These are phyloP conservation scores for Bipolaris cookei DNA, from an alignment of 2,329 filamentous ascomycete genomes.

Conservation along the genomic window DNA sequence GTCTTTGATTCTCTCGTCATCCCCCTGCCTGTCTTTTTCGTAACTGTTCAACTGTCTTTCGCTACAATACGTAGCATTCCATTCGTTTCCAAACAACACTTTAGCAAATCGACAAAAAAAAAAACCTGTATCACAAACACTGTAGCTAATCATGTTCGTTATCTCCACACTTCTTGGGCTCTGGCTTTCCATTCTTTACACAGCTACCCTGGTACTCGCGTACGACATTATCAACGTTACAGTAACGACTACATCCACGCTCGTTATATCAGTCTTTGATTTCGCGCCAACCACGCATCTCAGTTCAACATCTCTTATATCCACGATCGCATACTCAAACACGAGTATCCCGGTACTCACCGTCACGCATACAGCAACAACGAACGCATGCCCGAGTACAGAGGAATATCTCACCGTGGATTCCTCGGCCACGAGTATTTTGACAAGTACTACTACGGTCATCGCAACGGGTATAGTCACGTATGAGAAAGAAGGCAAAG, in stretches of 20 bases:
- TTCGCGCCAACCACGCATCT: not conserved
- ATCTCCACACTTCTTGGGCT: not conserved
- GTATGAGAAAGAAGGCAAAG: no score
- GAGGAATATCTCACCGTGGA: not conserved
- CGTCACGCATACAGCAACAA: not conserved
- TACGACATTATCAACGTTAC: not conserved
- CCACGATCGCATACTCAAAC: no score
- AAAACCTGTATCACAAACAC: not conserved
- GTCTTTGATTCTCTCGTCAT: not conserved
- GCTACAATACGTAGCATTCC: not conserved
- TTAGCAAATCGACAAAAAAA: not conserved
- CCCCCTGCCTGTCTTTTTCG: not conserved
- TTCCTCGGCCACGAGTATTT: not conserved
- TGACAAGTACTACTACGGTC: not conserved
- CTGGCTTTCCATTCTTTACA: not conserved
- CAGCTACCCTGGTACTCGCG: not conserved
- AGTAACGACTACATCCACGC: not conserved
- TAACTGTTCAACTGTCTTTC: not conserved
- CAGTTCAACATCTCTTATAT: not conserved
- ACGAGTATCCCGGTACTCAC: not conserved
- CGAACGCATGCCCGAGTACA: not conserved
- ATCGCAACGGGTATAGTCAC: no score
- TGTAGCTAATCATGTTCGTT: not conserved
- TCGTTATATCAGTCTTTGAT: not conserved
- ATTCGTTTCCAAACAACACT: not conserved